phyloP scores from a whole-genome alignment of 306 rosid genomes.

The Citrullus colocynthis region DNA sequence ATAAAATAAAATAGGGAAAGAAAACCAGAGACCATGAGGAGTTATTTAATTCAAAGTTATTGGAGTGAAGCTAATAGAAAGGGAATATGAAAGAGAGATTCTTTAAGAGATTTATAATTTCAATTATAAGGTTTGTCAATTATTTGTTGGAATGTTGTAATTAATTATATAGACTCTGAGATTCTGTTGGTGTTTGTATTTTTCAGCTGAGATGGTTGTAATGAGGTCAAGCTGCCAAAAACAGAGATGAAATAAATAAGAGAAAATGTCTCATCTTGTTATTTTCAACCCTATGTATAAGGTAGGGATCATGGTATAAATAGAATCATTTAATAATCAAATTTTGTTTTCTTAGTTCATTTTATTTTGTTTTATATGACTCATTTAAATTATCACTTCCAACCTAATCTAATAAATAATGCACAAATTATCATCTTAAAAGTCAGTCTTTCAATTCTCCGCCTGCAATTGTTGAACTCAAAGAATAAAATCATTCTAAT shows the following conservation, averaged over 20 bases:
- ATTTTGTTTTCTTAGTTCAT: not conserved
- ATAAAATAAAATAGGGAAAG: too few species aligned
- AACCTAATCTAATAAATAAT: too few species aligned
- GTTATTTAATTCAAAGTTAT: not conserved
- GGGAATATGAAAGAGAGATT: not conserved
- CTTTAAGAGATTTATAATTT: not conserved
- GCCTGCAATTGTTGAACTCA: too few species aligned
- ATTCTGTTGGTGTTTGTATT: not conserved
- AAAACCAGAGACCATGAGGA: not conserved
- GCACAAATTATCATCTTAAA: too few species aligned
- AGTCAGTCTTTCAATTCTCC: too few species aligned
- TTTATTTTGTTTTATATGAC: too few species aligned
- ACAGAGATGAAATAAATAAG: not conserved
- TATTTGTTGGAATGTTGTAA: not conserved
- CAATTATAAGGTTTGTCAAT: constrained; percentile 1
- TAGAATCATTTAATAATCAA: not conserved
- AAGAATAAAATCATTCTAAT: too few species aligned
- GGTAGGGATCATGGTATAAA: not conserved
- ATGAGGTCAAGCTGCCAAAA: not conserved
- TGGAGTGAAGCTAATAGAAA: not conserved
- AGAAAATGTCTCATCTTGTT: not conserved
- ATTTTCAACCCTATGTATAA: too few species aligned
- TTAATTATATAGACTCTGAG: not conserved
- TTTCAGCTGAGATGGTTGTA: not conserved
- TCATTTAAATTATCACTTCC: too few species aligned